Conservation (phyloP, 1,284 basidiomycete genomes). For the Fistulinella cinereoalba region DNA sequence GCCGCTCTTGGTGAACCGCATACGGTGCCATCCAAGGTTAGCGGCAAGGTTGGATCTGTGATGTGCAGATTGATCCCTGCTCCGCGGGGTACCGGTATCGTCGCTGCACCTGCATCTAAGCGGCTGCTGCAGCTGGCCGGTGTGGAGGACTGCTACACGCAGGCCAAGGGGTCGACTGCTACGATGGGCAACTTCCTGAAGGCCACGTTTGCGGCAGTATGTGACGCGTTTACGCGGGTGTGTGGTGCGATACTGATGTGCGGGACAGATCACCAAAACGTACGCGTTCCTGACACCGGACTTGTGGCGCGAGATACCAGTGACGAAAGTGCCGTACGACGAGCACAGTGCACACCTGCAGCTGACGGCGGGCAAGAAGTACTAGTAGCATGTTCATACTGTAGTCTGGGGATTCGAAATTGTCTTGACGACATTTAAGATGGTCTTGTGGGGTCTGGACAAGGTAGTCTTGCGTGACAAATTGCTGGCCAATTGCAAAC, state of each 20-base stretch:
- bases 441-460: not conserved
- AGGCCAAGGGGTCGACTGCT: conserved; percentile 96
- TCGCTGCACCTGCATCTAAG: conserved; percentile 97
- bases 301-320: conserved; percentile 93
- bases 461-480: not conserved
- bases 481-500: not conserved
- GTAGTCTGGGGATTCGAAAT: conserved; percentile 1
- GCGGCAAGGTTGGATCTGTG: conserved; percentile 98
- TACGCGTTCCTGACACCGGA: conserved; percentile 98
- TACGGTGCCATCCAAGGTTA: conserved; percentile 98
- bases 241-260: conserved; percentile 1
- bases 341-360: conserved; percentile 91
- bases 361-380: conserved; percentile 78
- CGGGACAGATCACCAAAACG: conserved; percentile 86
- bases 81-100: conserved; percentile 98
- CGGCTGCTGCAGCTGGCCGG: conserved; percentile 96
- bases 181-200: conserved; percentile 99
- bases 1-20: conserved; percentile 97
- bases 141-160: conserved; percentile 94
- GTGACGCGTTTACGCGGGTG: conserved; percentile 30
- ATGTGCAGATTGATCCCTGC: conserved; percentile 99
- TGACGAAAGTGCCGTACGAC: conserved; percentile 88
- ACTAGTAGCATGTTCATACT: conserved; percentile 53
- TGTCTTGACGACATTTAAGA: not conserved
- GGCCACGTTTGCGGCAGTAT: conserved; percentile 92